Conservation (phyloP, 2,329 filamentous ascomycete genomes). For the Fusarium caatingaense region DNA sequence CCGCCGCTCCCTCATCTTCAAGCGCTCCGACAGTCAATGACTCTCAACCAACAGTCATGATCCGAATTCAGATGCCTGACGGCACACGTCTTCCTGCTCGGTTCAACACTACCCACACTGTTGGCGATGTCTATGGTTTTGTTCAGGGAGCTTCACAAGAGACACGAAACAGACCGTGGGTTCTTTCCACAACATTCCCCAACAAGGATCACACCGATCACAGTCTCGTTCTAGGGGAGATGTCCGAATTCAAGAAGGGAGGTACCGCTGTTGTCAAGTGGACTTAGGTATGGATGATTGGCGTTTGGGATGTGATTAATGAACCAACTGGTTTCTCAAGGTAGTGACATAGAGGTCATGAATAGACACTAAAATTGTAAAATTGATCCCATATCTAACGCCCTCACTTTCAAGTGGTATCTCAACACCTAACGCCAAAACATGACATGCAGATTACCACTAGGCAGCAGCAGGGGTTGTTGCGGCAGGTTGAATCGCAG, state of each 20-base stretch:
- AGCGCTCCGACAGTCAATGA: conserved; percentile 64
- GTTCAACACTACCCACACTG: conserved; percentile 83
- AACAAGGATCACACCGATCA: conserved; percentile 83
- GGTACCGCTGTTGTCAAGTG: conserved; percentile 74
- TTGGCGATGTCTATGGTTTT: conserved; percentile 82
- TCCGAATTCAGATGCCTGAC: conserved; percentile 83
- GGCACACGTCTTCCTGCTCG: conserved; percentile 81
- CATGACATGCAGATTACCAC: background rate
- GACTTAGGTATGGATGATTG: conserved; percentile 45
- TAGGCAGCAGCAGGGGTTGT: conserved; percentile 21
- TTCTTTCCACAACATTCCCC: conserved; percentile 84
- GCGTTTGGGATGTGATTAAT: conserved; percentile 37
- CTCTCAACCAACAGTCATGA: conserved; percentile 73
- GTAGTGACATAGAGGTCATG: conserved; percentile 28
- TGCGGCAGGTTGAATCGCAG: conserved; percentile 38
- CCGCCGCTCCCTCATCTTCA: conserved; percentile 52
- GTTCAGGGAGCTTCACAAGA: conserved; percentile 72
- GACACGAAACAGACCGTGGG: conserved; percentile 70
- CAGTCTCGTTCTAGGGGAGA: conserved; percentile 66
- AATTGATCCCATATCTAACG: conserved; percentile 25
- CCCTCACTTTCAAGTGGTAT: conserved; percentile 43
- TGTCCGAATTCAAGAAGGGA: conserved; percentile 73
- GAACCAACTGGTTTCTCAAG: background rate
- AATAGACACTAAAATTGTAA: conserved; percentile 17
- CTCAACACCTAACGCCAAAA: conserved; percentile 45